Conservation (phyloP, 140 eudicot species). For the Senecio squalidus region DNA sequence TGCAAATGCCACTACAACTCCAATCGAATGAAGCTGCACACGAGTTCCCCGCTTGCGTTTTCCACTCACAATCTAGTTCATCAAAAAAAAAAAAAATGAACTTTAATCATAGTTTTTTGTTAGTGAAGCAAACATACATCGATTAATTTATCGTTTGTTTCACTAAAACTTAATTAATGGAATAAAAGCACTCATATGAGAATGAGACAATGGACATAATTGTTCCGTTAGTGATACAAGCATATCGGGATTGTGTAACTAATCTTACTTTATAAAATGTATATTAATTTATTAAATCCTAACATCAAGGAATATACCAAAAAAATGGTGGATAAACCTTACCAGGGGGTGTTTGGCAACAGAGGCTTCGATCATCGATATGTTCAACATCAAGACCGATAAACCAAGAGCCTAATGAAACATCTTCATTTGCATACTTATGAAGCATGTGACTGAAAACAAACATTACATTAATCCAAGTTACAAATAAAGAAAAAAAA, state of each 20-base stretch:
- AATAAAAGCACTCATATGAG: neutral
- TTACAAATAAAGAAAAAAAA: neutral
- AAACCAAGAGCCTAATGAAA: conserved; percentile 88
- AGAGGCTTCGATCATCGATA: conserved; percentile 82
- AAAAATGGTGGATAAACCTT: conserved; percentile 1
- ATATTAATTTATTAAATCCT: neutral
- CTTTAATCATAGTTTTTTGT: neutral
- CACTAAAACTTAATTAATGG: neutral
- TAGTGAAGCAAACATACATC: conserved; percentile 15
- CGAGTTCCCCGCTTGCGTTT: conserved; percentile 71
- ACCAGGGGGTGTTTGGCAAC: conserved; percentile 87
- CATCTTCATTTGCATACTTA: conserved; percentile 87
- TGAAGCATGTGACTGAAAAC: conserved; percentile 60
- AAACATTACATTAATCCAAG: neutral
- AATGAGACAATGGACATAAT: neutral
- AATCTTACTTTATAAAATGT: no score
- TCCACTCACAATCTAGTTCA: conserved; percentile 67
- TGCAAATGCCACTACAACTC: conserved; percentile 95
- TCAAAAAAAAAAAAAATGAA: conserved; percentile 8
- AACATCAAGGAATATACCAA: neutral
- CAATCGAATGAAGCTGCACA: conserved; percentile 92
- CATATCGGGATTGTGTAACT: neutral
- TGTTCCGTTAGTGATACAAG: neutral
- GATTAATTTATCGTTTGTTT: neutral
- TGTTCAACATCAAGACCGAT: conserved; percentile 91